phyloP scores from a whole-genome alignment of 169 alveolate genomes.

The Plasmodium gaboni region DNA sequence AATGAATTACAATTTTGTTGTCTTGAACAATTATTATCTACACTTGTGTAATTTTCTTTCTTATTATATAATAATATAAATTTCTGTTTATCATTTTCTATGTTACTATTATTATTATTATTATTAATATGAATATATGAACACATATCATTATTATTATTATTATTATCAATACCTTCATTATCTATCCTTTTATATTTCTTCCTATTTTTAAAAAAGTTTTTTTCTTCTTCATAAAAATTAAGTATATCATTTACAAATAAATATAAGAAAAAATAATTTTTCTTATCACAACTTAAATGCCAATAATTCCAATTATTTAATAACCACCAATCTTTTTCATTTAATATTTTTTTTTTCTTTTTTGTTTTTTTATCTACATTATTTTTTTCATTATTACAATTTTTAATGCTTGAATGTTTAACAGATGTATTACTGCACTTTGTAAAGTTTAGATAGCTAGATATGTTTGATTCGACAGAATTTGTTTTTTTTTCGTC shows the following conservation, averaged over 20 bases:
- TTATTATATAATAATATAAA: too few relatives aligned
- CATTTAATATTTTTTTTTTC: slow-evolving; percentile 19
- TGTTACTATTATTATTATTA: too few relatives aligned
- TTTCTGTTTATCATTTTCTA: too few relatives aligned
- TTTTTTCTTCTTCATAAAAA: slow-evolving; percentile 39
- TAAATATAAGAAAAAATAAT: slow-evolving; percentile 25
- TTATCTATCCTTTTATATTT: too few relatives aligned
- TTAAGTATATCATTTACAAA: slow-evolving; percentile 30
- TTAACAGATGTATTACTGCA: neutral
- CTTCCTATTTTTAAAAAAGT: neutral
- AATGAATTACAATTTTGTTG: too few relatives aligned
- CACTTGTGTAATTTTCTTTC: too few relatives aligned
- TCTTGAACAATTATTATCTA: too few relatives aligned
- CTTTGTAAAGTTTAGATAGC: neutral
- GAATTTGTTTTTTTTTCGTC: too few relatives aligned
- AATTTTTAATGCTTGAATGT: too few relatives aligned
- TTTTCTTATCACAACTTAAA: slow-evolving; percentile 4
- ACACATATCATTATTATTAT: too few relatives aligned
- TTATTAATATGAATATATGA: too few relatives aligned
- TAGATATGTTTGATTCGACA: neutral
- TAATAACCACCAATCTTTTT: slow-evolving; percentile 63
- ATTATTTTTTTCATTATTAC: neutral
- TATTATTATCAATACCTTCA: too few relatives aligned
- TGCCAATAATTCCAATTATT: slow-evolving; percentile 63
- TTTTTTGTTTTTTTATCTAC: slow-evolving; percentile 1